These are phyloP conservation scores for Didymosphaeria variabile DNA, from an alignment of 2,329 filamentous ascomycete genomes.

Conservation along the genomic window DNA sequence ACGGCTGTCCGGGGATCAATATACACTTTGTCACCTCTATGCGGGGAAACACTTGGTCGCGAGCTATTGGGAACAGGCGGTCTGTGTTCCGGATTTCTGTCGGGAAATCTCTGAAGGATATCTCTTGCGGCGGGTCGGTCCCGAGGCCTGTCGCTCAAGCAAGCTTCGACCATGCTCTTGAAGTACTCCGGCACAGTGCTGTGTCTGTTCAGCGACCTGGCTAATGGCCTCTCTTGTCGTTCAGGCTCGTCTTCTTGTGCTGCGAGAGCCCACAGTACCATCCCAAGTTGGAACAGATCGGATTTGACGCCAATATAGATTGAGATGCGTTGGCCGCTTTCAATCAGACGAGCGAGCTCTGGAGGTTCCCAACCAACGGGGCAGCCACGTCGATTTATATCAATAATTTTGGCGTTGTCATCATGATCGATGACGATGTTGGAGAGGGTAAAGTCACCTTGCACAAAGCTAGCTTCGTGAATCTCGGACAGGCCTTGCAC, in stretches of 20 bases:
- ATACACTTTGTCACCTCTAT: conserved; percentile 57
- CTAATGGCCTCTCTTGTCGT: conserved; percentile 73
- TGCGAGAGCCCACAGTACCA: conserved; percentile 94
- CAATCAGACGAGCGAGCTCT: conserved; percentile 84
- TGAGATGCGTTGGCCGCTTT: conserved; percentile 86
- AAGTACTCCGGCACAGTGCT: conserved; percentile 80
- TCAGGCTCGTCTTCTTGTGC: conserved; percentile 92
- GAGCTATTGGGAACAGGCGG: conserved; percentile 24
- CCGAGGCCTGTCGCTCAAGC: conserved; percentile 77
- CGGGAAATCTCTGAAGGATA: conserved; percentile 62
- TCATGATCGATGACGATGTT: conserved; percentile 92
- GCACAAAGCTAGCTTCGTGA: conserved; percentile 94
- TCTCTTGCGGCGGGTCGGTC: conserved; percentile 76
- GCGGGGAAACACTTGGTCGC: conserved; percentile 50
- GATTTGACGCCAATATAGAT: conserved; percentile 99
- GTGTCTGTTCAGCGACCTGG: conserved; percentile 37
- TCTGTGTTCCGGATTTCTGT: conserved; percentile 25
- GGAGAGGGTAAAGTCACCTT: conserved; percentile 95
- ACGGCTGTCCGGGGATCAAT: conserved; percentile 57
- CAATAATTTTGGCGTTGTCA: conserved; percentile 93
- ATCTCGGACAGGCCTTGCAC: conserved; percentile 89
- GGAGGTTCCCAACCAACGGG: conserved; percentile 98
- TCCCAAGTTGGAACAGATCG: conserved; percentile 93
- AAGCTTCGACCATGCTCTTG: conserved; percentile 76
- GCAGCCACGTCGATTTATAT: conserved; percentile 97